Percentiles rank a stretch among this genome's conserved stretches.
Evolutionary conservation across 2,329 filamentous ascomycete species (phyloP).

Genomic region (Fusarium sp.): DNA sequence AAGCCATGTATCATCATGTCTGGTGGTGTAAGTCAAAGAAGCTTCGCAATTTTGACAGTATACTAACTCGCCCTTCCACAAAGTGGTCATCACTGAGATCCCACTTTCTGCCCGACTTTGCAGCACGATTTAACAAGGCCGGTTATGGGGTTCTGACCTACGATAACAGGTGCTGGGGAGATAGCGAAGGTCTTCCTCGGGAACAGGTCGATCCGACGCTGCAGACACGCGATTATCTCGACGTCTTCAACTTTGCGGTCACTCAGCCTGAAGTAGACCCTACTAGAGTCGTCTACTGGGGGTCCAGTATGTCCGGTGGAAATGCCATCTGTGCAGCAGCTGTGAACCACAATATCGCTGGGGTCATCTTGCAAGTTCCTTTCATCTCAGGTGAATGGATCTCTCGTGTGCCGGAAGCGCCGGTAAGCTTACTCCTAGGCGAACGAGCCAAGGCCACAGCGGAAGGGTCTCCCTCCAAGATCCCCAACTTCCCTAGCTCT

Average conservation of each 20-base stretch:
- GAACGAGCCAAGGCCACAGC: background rate
- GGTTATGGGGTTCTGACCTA: background rate
- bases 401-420: background rate
- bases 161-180: background rate
- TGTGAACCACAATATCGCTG: background rate
- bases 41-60: accelerated
- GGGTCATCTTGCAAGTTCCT: background rate
- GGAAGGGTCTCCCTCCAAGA: background rate
- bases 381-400: background rate
- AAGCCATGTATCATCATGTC: background rate
- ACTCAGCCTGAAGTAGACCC: background rate
- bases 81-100: background rate
- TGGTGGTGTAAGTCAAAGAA: background rate
- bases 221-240: background rate
- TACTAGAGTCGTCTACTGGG: background rate
- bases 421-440: background rate
- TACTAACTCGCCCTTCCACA: background rate
- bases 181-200: background rate
- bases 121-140: background rate
- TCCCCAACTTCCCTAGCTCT: background rate
- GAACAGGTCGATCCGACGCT: background rate
- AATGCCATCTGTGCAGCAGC: background rate
- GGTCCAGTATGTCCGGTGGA: background rate
- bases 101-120: background rate
- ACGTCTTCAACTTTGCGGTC: background rate